Conservation (phyloP, 805 yeast genomes). For the Kazachstania africana region DNA sequence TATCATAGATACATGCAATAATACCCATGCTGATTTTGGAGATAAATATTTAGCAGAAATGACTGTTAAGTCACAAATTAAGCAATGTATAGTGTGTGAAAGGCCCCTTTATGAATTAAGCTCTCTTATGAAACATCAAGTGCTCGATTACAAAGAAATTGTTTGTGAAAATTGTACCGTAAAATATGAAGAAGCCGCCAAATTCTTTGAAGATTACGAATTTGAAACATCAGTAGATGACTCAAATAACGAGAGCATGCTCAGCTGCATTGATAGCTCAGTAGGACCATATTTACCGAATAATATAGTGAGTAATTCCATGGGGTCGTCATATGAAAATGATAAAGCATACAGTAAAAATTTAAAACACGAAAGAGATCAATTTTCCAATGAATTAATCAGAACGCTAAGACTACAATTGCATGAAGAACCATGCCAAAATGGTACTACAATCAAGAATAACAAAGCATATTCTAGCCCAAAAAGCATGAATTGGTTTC, state of each 20-base stretch:
- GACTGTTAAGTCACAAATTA: constrained; percentile 14
- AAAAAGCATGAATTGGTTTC: constrained; percentile 20
- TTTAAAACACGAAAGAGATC: constrained; percentile 2
- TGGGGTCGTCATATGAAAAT: constrained; percentile 8
- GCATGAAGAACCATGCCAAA: constrained; percentile 1
- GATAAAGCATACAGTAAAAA: background rate
- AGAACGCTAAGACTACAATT: constrained; percentile 24
- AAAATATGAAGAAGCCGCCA: constrained; percentile 40
- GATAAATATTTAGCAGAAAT: constrained; percentile 16
- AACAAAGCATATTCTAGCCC: background rate
- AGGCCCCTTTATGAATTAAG: constrained; percentile 55
- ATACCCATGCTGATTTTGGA: constrained; percentile 1
- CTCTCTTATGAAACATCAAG: constrained; percentile 7
- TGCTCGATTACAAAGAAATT: constrained; percentile 34
- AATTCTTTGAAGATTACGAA: constrained; percentile 30
- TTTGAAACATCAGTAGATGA: constrained; percentile 19
- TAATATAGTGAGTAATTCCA: no score
- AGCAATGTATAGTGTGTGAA: constrained; percentile 55
- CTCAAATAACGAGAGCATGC: constrained; percentile 6
- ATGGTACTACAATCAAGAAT: constrained; percentile 4
- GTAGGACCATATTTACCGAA: no score
- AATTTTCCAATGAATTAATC: constrained; percentile 26
- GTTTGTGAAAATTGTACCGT: constrained; percentile 54
- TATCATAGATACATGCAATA: no score
- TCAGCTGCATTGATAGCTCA: no score